Evolutionary conservation across 2,329 filamentous ascomycete species (phyloP), one percentile per base, ranked within the genome.

Genomic region (Calonectria pauciramosa): DNA sequence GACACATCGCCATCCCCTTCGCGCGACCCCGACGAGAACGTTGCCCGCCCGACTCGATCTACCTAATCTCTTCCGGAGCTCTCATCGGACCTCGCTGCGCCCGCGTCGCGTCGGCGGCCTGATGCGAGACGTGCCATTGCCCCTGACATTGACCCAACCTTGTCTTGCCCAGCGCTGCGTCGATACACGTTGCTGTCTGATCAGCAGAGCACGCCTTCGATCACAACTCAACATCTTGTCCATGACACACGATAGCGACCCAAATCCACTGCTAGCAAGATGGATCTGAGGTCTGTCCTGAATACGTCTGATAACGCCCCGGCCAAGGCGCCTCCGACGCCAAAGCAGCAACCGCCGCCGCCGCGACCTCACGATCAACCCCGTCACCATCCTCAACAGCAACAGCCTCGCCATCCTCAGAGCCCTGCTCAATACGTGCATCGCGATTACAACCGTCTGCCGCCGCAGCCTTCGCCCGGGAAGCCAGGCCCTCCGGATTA

Each of bases 281-380:
- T 91, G 90, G 89, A 91, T 85, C 86, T 91, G 72, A 84, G 86
- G 76, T 87, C 87, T 20, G 89, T 92, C 79, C 84, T 92, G 63
- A 92, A 91, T 82, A 85, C 87, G 28, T 86, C 88, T 44, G 90
- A 90, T 75, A 84, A 84, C 72, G 87, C 66, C 82, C 84, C 75
- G 80, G 79, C 82, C 71, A 84, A 83, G 76, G 82, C 83, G 68
- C 80, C 80, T 54, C 81, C 79, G 44, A 80, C 81, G 71, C 82
- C 81, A 36, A 82, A 81, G 69, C 84, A 65, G 77, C 84, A 83
- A 59, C 83, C 85, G 64, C 83, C 82, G 64, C 81, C 81, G 68
- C 81, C 76, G 49, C 83, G 76, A 34, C 82, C 80, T 52, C 85
- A 83, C 14, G 82, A 81, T 26, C 82, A 79, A 49, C 83, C 80